A percentile compares a stretch with the other conserved stretches of the same genome.
phyloP scores from a whole-genome alignment of 2,329 filamentous ascomycete species.

The Aspergillus udagawae region DNA sequence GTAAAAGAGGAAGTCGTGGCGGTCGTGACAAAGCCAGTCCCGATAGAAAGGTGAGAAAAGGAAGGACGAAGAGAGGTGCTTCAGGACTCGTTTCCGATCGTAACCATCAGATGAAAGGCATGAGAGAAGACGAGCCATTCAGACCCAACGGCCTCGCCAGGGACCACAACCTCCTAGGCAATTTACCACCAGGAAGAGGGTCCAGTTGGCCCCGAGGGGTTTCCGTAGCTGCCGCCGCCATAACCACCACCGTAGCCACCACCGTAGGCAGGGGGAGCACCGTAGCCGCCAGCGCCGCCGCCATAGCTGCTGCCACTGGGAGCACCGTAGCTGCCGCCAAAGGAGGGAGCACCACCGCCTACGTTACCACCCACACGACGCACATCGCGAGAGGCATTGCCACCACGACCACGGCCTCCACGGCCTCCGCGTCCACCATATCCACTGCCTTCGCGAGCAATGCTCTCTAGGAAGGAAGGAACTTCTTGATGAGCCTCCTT shows the following conservation, averaged over 20 bases:
- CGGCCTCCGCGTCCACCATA: slow-evolving; percentile 73
- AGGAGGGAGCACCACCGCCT: slow-evolving; percentile 35
- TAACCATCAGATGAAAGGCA: slow-evolving; percentile 34
- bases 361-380: slow-evolving; percentile 61
- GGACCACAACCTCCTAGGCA: slow-evolving; percentile 30
- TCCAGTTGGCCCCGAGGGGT: slow-evolving; percentile 46
- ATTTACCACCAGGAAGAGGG: slow-evolving; percentile 52
- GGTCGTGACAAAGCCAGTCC: slow-evolving; percentile 44
- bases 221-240: slow-evolving; percentile 23
- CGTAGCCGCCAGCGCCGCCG: slow-evolving; percentile 20
- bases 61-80: slow-evolving; percentile 20
- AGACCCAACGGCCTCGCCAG: slow-evolving; percentile 38
- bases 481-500: slow-evolving; percentile 99
- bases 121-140: slow-evolving; percentile 33
- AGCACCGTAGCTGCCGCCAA: slow-evolving; percentile 32
- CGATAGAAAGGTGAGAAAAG: slow-evolving; percentile 23
- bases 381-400: slow-evolving; percentile 75
- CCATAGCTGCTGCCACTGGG: slow-evolving; percentile 25
- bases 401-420: slow-evolving; percentile 64
- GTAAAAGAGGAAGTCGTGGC: slow-evolving; percentile 40
- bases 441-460: slow-evolving; percentile 85
- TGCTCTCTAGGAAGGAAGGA: slow-evolving; percentile 89
- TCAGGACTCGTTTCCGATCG: slow-evolving; percentile 36
- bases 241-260: slow-evolving; percentile 29
- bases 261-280: slow-evolving; percentile 17